Evolutionary conservation across 2,329 filamentous ascomycete genomes (phyloP), one percentile per base, ranked within the genome.

Genomic region (Sarocladium kiliense): DNA sequence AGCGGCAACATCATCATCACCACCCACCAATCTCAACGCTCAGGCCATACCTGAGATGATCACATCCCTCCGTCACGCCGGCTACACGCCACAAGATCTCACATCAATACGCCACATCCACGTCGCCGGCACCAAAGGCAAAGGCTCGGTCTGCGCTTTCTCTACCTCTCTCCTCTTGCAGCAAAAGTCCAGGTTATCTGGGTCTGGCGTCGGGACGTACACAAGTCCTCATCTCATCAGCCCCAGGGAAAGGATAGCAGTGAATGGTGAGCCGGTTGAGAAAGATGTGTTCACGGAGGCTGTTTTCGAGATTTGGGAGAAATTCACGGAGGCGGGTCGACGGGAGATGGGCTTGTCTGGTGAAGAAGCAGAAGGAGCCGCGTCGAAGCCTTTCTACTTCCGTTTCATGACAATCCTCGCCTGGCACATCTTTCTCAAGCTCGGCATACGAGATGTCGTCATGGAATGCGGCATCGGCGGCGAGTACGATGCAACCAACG

Each of bases 391-490:
- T 0, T 88, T 91, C 53, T 97, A 95, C 71, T 97, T 97, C 69
- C 87, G 93, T 26, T 97, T 89, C 66, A 70, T 99, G 65, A 97
- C 93, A 0, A 77, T 99, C 36, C 81, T 97, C 74, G 92, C 92
- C 1, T 83, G 96, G 63, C 91, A 96, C 64, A 80, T 86, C 1
- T 99, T 96, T 63, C 65, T 95, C 25, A 70, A 78, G 49, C 87
- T 94, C 67, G 86, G 87, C 1, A 85, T 97, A 0, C 78, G 86
- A 59, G 84, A 84, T 18, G 92, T 91, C 0, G 84, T 97, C 10
- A 80, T 97, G 32, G 94, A 99, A 72, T 96, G 91, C 64, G 94
- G 94, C 1, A 95, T 97, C 59, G 94, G 94, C 16, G 94, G 92
- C 50, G 90, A 96, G 71, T 91, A 91, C 64, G 93, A 97, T 66